Base-by-base conservation (phyloP, 345 rosid species). In the Arabidopsis suecica region DNA sequence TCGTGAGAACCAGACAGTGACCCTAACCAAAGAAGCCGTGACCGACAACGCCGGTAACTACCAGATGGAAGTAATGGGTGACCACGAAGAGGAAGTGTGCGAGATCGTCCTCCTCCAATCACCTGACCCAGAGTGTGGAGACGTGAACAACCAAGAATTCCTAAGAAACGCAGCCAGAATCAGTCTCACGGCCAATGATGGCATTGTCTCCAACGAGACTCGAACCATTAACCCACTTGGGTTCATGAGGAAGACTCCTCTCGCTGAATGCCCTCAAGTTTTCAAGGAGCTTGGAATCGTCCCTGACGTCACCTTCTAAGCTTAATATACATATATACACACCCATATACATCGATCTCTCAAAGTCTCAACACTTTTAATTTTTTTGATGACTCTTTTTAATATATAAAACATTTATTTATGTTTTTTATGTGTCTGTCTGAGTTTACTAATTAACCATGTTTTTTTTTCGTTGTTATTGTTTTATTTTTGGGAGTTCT, bases 61-160 rank as follows among this genome's bases (percentile, higher is more conserved):
- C 84, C n/a, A n/a, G 38, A 75, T 88, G 69, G 63, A 64, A 12
- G 87, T 88, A 13, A 80, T 75, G 7, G 88, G 91, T 22, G 89
- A 90, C 47, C 96, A 82, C 16, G 89, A 84, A 74, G 89, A 86
- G 32, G 96, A 88, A 34, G n/a, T 87, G n/a, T 86, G 91, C 61
- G 91, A 88, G 79, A 66, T 84, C 23, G 2, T 71, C n/a, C 86
- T 83, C 0, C 58, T 75, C 11, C 72, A 84, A 44, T 86, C 93
- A 45, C 77, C 80, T 28, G 79, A 80, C 68, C 59, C 89, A 6
- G 86, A 82, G 1, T 90, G 93, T 71, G 23, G 57, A 9, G 89
- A 86, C 18, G 23, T 84, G 32, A 71, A 69, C 86, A 30, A 75
- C 9, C 84, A 78, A 14, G 55, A 69, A 22, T 77, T 45, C 78